Evolutionary conservation across 2,329 filamentous ascomycete genomes (phyloP).

Genomic region (Uncinocarpus reesii): DNA sequence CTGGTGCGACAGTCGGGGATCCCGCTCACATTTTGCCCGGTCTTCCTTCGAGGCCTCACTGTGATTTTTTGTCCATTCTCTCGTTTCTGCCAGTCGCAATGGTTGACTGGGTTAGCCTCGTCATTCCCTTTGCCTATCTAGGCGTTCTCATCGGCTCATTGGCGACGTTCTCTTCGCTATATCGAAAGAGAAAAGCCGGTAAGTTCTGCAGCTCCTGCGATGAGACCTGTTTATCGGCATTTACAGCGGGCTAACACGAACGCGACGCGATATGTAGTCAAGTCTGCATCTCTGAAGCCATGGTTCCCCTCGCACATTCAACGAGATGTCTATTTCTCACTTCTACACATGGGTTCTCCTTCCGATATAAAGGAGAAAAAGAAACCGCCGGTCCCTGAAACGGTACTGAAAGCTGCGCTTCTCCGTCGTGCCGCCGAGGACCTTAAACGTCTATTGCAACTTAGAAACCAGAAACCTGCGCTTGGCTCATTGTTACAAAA

Average conservation of each 20-base stretch:
- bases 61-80: not conserved
- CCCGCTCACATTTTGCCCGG: not conserved
- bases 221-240: not conserved
- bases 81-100: constrained; percentile 25
- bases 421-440: constrained; percentile 84
- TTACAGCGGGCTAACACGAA: constrained; percentile 1
- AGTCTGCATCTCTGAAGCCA: constrained; percentile 75
- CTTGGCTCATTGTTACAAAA: constrained; percentile 72
- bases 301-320: constrained; percentile 90
- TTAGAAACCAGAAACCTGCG: constrained; percentile 80
- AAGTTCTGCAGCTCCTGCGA: constrained; percentile 29
- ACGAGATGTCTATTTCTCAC: constrained; percentile 87
- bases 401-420: constrained; percentile 75
- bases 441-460: constrained; percentile 79
- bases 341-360: constrained; percentile 63
- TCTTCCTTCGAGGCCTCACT: not conserved
- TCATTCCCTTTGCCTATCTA: constrained; percentile 81
- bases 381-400: constrained; percentile 62
- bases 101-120: constrained; percentile 72
- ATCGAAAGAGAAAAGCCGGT: constrained; percentile 84
- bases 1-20: not conserved
- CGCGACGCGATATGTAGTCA: constrained; percentile 40
- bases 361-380: constrained; percentile 52
- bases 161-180: constrained; percentile 83
- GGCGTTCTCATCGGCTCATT: constrained; percentile 77